Percentiles rank a stretch among this genome's conserved stretches.
Conservation (phyloP, 1,284 basidiomycete genomes). For the Exobasidium cylindrosporum region DNA sequence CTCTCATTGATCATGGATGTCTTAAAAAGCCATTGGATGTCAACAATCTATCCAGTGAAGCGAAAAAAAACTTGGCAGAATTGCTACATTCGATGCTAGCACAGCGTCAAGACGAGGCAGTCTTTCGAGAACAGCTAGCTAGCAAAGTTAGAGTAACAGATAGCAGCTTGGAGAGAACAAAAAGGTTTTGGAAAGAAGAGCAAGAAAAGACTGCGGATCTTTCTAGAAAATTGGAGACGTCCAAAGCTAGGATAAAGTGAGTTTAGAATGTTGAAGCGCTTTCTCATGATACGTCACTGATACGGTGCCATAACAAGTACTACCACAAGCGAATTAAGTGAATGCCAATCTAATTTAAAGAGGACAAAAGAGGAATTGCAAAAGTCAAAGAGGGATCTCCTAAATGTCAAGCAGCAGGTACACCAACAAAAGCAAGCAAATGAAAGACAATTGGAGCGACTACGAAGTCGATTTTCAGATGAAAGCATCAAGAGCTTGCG, state of each 20-base stretch:
- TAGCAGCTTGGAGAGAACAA: constrained; percentile 27
- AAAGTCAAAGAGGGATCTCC: constrained; percentile 27
- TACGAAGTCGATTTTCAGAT: constrained; percentile 32
- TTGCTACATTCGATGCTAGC: constrained; percentile 36
- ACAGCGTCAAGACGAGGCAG: constrained; percentile 38
- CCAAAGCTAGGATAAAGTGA: constrained; percentile 22
- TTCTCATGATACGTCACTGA: not conserved
- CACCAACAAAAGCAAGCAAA: constrained; percentile 30
- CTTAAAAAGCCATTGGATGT: constrained; percentile 27
- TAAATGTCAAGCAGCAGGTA: constrained; percentile 29
- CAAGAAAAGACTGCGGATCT: constrained; percentile 23
- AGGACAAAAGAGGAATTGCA: constrained; percentile 32
- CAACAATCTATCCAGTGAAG: constrained; percentile 18
- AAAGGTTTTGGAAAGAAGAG: constrained; percentile 30
- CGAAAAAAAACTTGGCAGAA: constrained; percentile 25
- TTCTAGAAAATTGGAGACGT: constrained; percentile 32
- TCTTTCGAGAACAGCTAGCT: constrained; percentile 34
- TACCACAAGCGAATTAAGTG: constrained; percentile 19
- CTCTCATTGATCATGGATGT: constrained; percentile 35
- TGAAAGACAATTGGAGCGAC: constrained; percentile 28
- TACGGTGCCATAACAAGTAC: constrained; percentile 6
- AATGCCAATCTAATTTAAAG: constrained; percentile 27
- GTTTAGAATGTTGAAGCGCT: not conserved
- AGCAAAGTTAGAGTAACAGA: constrained; percentile 29
- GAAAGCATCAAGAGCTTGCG: constrained; percentile 35